Evolutionary conservation across 371 early-diverging fungal species (phyloP).

Genomic region (Paraphysoderma sedebokerense): DNA sequence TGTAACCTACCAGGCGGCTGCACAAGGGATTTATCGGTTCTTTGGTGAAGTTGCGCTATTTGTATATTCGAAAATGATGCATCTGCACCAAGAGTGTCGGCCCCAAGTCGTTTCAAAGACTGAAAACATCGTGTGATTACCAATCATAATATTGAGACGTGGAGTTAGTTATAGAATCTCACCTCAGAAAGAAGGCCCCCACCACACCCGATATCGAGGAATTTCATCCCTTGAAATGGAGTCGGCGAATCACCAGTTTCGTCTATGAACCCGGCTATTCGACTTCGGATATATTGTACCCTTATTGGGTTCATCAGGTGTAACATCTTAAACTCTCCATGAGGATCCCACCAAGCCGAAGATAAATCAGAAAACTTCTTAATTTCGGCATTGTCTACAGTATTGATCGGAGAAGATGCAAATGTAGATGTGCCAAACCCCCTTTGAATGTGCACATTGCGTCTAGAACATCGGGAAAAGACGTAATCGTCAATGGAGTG

Average conservation of each 20-base stretch:
- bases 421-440: no score
- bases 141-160: no score
- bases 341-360: conserved; percentile 81
- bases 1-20: conserved; percentile 33
- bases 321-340: conserved; percentile 69
- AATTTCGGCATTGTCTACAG: conserved; percentile 56
- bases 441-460: no score
- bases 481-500: no score
- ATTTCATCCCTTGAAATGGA: conserved; percentile 38
- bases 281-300: conserved; percentile 54
- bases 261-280: conserved; percentile 8
- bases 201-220: conserved; percentile 91
- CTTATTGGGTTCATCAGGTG: conserved; percentile 80
- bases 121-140: no score
- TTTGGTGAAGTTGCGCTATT: conserved; percentile 58
- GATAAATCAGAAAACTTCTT: conserved; percentile 60
- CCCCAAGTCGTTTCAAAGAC: conserved; percentile 70
- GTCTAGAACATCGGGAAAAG: no score
- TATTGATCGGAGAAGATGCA: conserved; percentile 6
- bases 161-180: no score
- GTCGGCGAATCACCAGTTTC: conserved; percentile 2
- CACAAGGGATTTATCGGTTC: conserved; percentile 36
- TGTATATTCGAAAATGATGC: conserved; percentile 64
- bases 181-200: conserved; percentile 83
- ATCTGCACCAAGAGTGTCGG: conserved; percentile 62